These are phyloP conservation scores for Zymoseptoria ardabiliae DNA, from an alignment of 2,329 filamentous ascomycete genomes.

Conservation along the genomic window DNA sequence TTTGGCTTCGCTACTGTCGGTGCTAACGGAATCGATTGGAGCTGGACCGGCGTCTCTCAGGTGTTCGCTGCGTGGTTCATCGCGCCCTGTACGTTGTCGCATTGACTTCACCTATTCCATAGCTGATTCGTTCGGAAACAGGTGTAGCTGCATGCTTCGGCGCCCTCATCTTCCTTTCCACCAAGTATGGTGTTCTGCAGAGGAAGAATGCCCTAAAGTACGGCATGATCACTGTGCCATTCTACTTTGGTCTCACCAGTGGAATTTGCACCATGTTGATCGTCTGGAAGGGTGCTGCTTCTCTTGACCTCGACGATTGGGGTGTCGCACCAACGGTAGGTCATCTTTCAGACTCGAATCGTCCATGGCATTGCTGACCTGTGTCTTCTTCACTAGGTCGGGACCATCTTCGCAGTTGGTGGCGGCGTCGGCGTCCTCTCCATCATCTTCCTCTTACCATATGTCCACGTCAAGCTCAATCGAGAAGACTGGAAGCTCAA, in stretches of 20 bases:
- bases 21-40: conserved; percentile 49
- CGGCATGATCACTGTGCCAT: conserved; percentile 42
- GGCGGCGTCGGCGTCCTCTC: conserved; percentile 45
- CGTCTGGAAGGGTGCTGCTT: conserved; percentile 42
- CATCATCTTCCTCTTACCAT: conserved; percentile 51
- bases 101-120: neutral
- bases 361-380: neutral
- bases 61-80: conserved; percentile 49
- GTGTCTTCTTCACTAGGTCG: conserved; percentile 16
- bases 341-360: neutral
- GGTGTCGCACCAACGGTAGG: conserved; percentile 33
- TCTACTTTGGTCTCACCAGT: conserved; percentile 41
- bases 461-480: conserved; percentile 52
- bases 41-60: conserved; percentile 49
- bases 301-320: conserved; percentile 42
- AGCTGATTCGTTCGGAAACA: neutral
- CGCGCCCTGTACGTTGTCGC: conserved; percentile 26
- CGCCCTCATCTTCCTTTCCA: conserved; percentile 40
- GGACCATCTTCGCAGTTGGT: conserved; percentile 49
- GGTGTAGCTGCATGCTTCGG: conserved; percentile 40
- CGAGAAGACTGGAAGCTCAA: conserved; percentile 55
- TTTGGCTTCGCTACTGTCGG: conserved; percentile 47
- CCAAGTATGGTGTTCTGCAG: conserved; percentile 44
- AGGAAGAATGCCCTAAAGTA: conserved; percentile 41
- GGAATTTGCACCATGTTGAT: conserved; percentile 50